Evolutionary conservation across 345 rosid species (phyloP), one percentile per base, ranked within the genome.

Genomic region (Crucihimalaya himalaica): DNA sequence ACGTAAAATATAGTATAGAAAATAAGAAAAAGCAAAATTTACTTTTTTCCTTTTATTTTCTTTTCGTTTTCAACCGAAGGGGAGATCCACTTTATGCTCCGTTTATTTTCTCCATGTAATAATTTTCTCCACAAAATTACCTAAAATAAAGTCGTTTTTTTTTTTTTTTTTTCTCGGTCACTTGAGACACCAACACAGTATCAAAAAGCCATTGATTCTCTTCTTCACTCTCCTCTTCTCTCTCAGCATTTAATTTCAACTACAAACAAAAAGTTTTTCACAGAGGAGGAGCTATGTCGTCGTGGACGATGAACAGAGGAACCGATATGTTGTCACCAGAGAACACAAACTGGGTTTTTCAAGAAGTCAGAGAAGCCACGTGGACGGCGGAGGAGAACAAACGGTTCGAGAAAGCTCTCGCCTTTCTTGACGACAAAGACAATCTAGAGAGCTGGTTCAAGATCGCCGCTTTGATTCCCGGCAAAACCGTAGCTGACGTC

Each of bases 351-450:
- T 95, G 89, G 93, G 53, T 77, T 42, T 79, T 75, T 25, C 85
- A 87, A 66, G 96, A 84, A 35, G 79, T 75, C 74, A 79, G 68
- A 75, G 59, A 68, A 59, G 70, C 84, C 11, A 83, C 74, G 70
- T 95, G 96, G 99, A 92, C 93, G 3, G 78, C 76, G 1, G 90
- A 82, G 2, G 98, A 95, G 82, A 87, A 95, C 87, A 95, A 95
- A 78, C 70, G 75, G 69, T 95, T 95, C 40, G 97, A 95, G 79
- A 88, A 84, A 65, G 96, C 97, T 48, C 73, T 95, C 32, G 99
- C 96, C 3, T 79, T 81, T 25, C 67, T 81, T 19, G 98, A 90
- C 32, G 98, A 92, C 32, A 80, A 84, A 78, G 93, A 92, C 71
- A 81, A 89, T 4, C 94, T 84, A 10, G 96, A 92, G 65, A 81